A percentile compares a stretch with the other conserved stretches of the same genome.
Evolutionary conservation across 2,329 filamentous ascomycete genomes (phyloP).

Genomic region (Ceratocystis harringtonii): DNA sequence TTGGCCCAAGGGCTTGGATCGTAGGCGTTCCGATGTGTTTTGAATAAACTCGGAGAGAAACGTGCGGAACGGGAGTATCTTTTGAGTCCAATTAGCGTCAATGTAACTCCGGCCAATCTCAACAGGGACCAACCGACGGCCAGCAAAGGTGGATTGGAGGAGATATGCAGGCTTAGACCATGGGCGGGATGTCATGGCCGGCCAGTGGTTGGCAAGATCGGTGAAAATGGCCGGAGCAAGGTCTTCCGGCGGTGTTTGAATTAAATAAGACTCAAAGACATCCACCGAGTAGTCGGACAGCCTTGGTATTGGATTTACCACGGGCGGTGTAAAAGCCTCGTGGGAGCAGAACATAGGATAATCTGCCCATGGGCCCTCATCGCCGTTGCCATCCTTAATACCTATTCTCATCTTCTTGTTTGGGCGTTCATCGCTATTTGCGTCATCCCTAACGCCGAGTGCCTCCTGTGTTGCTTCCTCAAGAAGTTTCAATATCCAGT

Average conservation of each 20-base stretch:
- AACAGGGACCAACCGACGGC: conserved; percentile 67
- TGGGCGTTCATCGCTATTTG: conserved; percentile 9
- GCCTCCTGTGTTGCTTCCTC: conserved; percentile 5
- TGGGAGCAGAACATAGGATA: conserved; percentile 11
- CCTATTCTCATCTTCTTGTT: conserved; percentile 14
- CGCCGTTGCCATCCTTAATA: background rate
- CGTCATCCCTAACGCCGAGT: background rate
- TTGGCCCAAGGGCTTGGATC: background rate
- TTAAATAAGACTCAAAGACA: conserved; percentile 47
- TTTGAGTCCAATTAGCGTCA: conserved; percentile 70
- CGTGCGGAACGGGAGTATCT: conserved; percentile 56
- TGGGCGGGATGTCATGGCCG: conserved; percentile 48
- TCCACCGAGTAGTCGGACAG: conserved; percentile 37
- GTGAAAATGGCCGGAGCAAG: conserved; percentile 54
- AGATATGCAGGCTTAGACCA: conserved; percentile 69
- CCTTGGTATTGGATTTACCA: conserved; percentile 29
- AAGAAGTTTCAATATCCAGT: conserved; percentile 14
- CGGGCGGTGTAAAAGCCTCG: conserved; percentile 27
- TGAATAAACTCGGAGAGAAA: conserved; percentile 53
- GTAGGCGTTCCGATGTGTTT: background rate
- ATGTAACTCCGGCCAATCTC: conserved; percentile 81
- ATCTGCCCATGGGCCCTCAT: conserved; percentile 4
- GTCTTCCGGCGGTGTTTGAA: conserved; percentile 20
- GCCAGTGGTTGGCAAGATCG: conserved; percentile 54
- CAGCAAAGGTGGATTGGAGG: conserved; percentile 55